A percentile compares a stretch with the other conserved stretches of the same genome.
phyloP scores from a whole-genome alignment of 2,329 filamentous ascomycete genomes.

The Alternaria viburni region DNA sequence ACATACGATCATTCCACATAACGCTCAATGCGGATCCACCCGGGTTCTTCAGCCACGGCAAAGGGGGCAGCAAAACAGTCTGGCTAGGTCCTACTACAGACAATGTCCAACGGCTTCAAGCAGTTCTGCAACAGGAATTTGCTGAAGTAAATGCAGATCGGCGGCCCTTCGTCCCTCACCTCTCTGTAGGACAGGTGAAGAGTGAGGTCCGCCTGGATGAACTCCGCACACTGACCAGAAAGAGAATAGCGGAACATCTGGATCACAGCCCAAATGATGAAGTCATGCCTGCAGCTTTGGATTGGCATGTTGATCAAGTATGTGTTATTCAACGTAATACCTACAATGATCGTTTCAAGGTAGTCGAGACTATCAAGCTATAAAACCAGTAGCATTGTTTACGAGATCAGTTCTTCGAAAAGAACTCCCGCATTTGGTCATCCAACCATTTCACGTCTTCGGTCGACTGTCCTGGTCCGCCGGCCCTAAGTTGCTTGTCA shows the following conservation, averaged over 20 bases:
- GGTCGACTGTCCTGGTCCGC: slow-evolving; percentile 73
- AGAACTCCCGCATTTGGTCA: slow-evolving; percentile 62
- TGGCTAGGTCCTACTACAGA: slow-evolving; percentile 30
- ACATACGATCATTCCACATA: slow-evolving; percentile 25
- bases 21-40: slow-evolving; percentile 27
- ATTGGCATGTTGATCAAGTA: slow-evolving; percentile 36
- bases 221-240: slow-evolving; percentile 22
- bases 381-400: slow-evolving; percentile 2
- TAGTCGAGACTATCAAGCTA: slow-evolving; percentile 26
- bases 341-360: slow-evolving; percentile 32
- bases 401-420: slow-evolving; percentile 41
- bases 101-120: slow-evolving; percentile 26
- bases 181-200: slow-evolving; percentile 35
- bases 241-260: slow-evolving; percentile 13
- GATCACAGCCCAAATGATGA: background rate
- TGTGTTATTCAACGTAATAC: slow-evolving; percentile 36
- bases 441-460: slow-evolving; percentile 78
- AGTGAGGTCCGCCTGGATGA: slow-evolving; percentile 15
- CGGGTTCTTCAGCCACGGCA: slow-evolving; percentile 21
- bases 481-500: slow-evolving; percentile 58
- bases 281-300: slow-evolving; percentile 10
- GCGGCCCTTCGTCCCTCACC: slow-evolving; percentile 32
- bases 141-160: slow-evolving; percentile 27
- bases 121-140: slow-evolving; percentile 35
- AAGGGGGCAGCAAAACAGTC: slow-evolving; percentile 29